phyloP scores from a whole-genome alignment of 2,329 filamentous ascomycete species.

The Fusarium newnesense region DNA sequence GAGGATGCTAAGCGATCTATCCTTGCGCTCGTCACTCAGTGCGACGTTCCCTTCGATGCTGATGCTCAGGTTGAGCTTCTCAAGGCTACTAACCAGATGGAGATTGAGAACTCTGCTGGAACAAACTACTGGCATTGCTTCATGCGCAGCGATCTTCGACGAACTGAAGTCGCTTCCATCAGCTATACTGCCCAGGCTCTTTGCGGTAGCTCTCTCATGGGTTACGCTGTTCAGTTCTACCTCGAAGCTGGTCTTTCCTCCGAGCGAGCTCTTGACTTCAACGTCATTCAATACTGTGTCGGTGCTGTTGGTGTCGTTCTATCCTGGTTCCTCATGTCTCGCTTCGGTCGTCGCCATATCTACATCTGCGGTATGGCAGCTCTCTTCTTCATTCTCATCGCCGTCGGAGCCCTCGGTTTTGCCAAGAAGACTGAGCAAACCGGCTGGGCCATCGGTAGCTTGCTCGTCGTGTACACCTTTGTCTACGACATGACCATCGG shows the following conservation, averaged over 20 bases:
- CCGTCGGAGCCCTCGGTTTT: constrained; percentile 50
- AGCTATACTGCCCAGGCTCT: constrained; percentile 13
- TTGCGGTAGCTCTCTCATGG: constrained; percentile 17
- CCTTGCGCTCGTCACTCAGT: constrained; percentile 25
- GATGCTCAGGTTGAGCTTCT: constrained; percentile 62
- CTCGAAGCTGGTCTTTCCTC: constrained; percentile 10
- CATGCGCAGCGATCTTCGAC: constrained; percentile 18
- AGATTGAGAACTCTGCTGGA: constrained; percentile 23
- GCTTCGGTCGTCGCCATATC: constrained; percentile 12
- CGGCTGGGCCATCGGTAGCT: constrained; percentile 56
- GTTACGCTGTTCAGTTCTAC: constrained; percentile 16
- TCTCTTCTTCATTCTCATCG: constrained; percentile 7
- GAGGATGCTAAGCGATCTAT: constrained; percentile 51
- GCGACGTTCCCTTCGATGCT: constrained; percentile 9
- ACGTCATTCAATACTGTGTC: constrained; percentile 18
- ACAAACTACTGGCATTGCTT: constrained; percentile 28
- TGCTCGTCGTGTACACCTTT: constrained; percentile 57
- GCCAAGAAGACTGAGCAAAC: constrained; percentile 53
- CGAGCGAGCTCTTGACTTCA: constrained; percentile 9
- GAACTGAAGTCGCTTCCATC: constrained; percentile 13
- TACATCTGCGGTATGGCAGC: constrained; percentile 4
- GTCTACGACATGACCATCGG: constrained; percentile 53
- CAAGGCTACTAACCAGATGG: constrained; percentile 20
- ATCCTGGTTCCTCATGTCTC: constrained; percentile 18
- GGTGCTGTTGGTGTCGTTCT: constrained; percentile 9